These are phyloP conservation scores for Cyclanthera cordifolia DNA, from an alignment of 306 rosid species.

Conservation along the genomic window DNA sequence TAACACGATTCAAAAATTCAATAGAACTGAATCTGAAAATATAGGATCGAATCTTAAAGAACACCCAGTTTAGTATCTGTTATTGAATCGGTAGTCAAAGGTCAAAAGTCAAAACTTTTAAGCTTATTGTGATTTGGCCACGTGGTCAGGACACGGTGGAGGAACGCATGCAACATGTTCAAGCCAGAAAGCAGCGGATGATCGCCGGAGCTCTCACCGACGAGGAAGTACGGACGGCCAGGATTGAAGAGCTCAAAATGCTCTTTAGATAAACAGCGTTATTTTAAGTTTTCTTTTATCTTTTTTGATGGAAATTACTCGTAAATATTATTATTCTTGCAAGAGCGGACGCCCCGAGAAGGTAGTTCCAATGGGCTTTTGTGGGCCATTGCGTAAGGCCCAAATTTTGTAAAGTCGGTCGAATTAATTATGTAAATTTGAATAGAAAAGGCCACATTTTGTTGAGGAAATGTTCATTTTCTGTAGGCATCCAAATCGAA, in stretches of 20 bases:
- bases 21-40: too few species aligned
- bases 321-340: neutral
- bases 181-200: constrained; percentile 63
- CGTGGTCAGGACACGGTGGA: constrained; percentile 50
- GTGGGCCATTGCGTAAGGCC: neutral
- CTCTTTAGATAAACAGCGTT: constrained; percentile 37
- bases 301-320: neutral
- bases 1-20: too few species aligned
- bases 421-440: neutral
- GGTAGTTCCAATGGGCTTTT: neutral
- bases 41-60: too few species aligned
- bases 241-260: constrained; percentile 72
- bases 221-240: constrained; percentile 55
- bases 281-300: neutral
- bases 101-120: neutral
- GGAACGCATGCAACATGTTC: constrained; percentile 62
- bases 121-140: neutral
- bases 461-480: neutral
- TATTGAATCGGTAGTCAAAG: neutral
- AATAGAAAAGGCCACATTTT: neutral
- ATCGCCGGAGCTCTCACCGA: constrained; percentile 71
- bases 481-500: neutral
- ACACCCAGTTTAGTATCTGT: too few species aligned
- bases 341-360: neutral
- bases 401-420: neutral